phyloP scores from a whole-genome alignment of 169 alveolate species.

The Amoebophrya sp. region DNA sequence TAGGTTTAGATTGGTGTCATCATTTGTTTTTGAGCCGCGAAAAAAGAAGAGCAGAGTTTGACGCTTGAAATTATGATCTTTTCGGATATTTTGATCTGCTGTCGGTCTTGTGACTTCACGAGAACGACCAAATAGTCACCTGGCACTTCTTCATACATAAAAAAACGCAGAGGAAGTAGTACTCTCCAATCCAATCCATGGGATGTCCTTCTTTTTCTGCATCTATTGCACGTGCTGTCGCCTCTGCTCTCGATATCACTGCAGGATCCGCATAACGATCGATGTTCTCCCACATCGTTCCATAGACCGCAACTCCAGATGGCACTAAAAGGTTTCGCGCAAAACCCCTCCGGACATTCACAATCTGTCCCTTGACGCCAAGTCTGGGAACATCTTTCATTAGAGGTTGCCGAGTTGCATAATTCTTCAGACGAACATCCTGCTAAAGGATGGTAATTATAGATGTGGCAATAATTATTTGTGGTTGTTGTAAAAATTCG shows the following conservation, averaged over 20 bases:
- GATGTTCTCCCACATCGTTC: slow-evolving; percentile 29
- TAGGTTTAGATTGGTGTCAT: background rate
- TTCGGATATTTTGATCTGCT: background rate
- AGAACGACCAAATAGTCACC: too few species aligned
- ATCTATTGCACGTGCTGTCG: background rate
- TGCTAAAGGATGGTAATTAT: too few species aligned
- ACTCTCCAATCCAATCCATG: background rate
- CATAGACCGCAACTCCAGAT: slow-evolving; percentile 27
- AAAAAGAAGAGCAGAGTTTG: background rate
- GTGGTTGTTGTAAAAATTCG: too few species aligned
- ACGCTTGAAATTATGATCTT: background rate
- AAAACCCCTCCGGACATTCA: slow-evolving; percentile 29
- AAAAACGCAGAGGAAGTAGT: background rate
- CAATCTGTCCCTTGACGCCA: slow-evolving; percentile 33
- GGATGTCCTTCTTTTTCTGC: background rate
- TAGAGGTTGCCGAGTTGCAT: too few species aligned
- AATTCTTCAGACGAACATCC: too few species aligned
- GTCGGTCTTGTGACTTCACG: background rate
- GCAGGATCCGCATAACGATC: slow-evolving; percentile 30
- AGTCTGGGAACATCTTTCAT: slow-evolving; percentile 28
- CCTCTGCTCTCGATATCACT: background rate
- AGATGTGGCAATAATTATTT: too few species aligned
- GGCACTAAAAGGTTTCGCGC: slow-evolving; percentile 30
- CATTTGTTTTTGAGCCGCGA: background rate
- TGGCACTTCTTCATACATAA: background rate